Evolutionary conservation across 805 yeast species (phyloP).

Genomic region (Scheffersomyces ergatensis): DNA sequence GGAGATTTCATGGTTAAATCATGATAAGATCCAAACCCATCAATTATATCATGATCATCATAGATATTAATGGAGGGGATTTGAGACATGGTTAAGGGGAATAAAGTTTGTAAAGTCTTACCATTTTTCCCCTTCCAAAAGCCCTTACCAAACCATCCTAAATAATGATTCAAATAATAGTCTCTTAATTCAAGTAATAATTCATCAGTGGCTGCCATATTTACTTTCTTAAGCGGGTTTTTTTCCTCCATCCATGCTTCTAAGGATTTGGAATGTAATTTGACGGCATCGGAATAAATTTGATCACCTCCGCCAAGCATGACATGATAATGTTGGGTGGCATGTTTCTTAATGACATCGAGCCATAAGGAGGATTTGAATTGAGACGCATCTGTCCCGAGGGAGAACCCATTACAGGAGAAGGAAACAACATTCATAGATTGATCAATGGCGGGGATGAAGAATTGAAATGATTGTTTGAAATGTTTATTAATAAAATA

Average conservation of each 20-base stretch:
- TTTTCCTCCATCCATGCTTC: slow-evolving; percentile 62
- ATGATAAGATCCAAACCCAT: slow-evolving; percentile 89
- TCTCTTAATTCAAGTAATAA: slow-evolving; percentile 54
- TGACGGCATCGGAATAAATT: slow-evolving; percentile 82
- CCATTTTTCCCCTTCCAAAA: slow-evolving; percentile 74
- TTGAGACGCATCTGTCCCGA: slow-evolving; percentile 60
- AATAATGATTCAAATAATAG: slow-evolving; percentile 71
- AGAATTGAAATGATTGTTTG: slow-evolving; percentile 53
- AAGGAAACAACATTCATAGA: slow-evolving; percentile 81
- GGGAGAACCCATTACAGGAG: slow-evolving; percentile 90
- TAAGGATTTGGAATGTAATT: slow-evolving; percentile 51
- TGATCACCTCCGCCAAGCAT: slow-evolving; percentile 99
- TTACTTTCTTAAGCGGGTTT: slow-evolving; percentile 43
- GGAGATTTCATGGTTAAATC: slow-evolving; percentile 71
- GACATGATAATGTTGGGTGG: slow-evolving; percentile 67
- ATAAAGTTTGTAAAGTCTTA: slow-evolving; percentile 60
- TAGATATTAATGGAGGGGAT: slow-evolving; percentile 85
- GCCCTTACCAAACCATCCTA: slow-evolving; percentile 89
- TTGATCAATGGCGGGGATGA: slow-evolving; percentile 58
- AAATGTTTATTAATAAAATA: slow-evolving; percentile 54
- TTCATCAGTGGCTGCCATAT: slow-evolving; percentile 41
- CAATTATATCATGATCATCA: slow-evolving; percentile 97
- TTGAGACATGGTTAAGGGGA: slow-evolving; percentile 73
- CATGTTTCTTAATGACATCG: slow-evolving; percentile 74
- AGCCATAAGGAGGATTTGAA: slow-evolving; percentile 83